These are phyloP conservation scores for Purpureocillium takamizusanense DNA, from an alignment of 2,329 filamentous ascomycete genomes.

Conservation along the genomic window DNA sequence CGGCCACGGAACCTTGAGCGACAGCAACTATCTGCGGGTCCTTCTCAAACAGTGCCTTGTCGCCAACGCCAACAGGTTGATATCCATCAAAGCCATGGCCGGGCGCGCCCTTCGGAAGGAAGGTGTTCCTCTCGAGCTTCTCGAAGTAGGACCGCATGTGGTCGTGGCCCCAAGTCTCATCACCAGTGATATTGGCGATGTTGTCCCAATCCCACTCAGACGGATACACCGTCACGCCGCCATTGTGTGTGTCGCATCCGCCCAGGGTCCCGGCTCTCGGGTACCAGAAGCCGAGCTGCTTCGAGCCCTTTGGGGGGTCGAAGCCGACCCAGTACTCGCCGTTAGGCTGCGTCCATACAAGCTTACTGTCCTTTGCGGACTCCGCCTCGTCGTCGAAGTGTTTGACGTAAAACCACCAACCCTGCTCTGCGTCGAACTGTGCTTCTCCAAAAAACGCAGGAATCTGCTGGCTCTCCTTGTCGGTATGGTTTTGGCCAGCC, in stretches of 20 bases:
- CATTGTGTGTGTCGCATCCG: constrained; percentile 27
- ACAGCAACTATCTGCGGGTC: constrained; percentile 30
- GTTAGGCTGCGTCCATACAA: constrained; percentile 24
- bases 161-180: constrained; percentile 28
- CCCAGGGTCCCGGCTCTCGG: constrained; percentile 35
- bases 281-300: constrained; percentile 31
- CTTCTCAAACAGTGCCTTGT: constrained; percentile 10
- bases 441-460: constrained; percentile 17
- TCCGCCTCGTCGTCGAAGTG: constrained; percentile 42
- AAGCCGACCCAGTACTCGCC: constrained; percentile 23
- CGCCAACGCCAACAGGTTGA: constrained; percentile 12
- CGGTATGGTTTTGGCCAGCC: constrained; percentile 45
- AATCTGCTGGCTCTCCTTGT: constrained; percentile 14
- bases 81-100: constrained; percentile 34
- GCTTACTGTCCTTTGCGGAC: constrained; percentile 42
- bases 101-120: constrained; percentile 23
- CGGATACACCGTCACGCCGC: constrained; percentile 28
- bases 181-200: constrained; percentile 31
- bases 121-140: constrained; percentile 32
- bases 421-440: constrained; percentile 11
- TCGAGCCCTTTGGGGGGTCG: constrained; percentile 25
- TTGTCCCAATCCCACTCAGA: constrained; percentile 30
- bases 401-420: constrained; percentile 54
- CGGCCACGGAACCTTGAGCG: constrained; percentile 3
- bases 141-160: constrained; percentile 33